A percentile compares a stretch with the other conserved stretches of the same genome.
Conservation (phyloP, 2,329 filamentous ascomycete genomes). For the Parastagonospora nodorum region DNA sequence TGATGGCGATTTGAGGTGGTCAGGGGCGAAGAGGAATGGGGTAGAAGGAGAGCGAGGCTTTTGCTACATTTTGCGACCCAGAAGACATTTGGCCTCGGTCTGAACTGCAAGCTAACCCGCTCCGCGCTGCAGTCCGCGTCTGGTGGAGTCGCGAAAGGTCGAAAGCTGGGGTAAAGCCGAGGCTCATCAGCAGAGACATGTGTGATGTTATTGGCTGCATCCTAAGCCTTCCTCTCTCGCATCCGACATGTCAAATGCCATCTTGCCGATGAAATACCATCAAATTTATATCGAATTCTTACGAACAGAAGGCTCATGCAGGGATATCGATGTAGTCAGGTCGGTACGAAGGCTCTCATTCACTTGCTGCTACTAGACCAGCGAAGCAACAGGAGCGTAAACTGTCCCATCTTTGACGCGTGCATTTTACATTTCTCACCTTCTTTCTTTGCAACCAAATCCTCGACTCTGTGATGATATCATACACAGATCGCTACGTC, state of each 20-base stretch:
- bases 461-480: too few relatives aligned
- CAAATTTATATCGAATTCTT: too few relatives aligned
- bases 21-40: background rate
- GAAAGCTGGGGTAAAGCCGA: conserved; percentile 27
- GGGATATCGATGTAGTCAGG: too few relatives aligned
- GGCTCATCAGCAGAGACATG: conserved; percentile 15
- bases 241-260: background rate
- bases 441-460: too few relatives aligned
- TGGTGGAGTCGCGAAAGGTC: conserved; percentile 13
- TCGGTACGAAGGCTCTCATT: too few relatives aligned
- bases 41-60: conserved; percentile 2
- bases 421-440: too few relatives aligned
- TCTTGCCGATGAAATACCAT: too few relatives aligned
- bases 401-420: too few relatives aligned
- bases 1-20: conserved; percentile 14
- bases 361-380: too few relatives aligned
- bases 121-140: conserved; percentile 15
- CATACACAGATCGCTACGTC: too few relatives aligned
- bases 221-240: background rate
- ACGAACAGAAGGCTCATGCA: too few relatives aligned
- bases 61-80: conserved; percentile 13
- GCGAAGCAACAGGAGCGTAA: too few relatives aligned
- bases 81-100: conserved; percentile 22
- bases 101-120: conserved; percentile 17
- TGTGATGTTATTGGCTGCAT: conserved; percentile 2